Conservation (phyloP, 441 rosid species). For the Breynia disticha region DNA sequence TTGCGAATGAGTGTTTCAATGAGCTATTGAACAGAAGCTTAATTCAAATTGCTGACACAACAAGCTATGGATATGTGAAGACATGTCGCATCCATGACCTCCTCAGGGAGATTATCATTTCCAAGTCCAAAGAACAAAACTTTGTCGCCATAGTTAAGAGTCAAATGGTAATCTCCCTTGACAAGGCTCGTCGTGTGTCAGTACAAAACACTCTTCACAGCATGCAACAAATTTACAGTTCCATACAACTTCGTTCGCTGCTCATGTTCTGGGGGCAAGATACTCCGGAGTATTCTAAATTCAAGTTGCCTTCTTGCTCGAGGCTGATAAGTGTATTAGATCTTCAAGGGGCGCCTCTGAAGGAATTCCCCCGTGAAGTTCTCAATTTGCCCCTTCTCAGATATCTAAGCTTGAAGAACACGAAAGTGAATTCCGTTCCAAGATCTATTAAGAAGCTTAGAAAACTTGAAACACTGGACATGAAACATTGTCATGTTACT, state of each 20-base stretch:
- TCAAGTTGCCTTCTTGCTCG: constrained; percentile 2
- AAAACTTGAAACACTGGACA: constrained; percentile 21
- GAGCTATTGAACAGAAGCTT: constrained; percentile 4
- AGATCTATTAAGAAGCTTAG: constrained; percentile 19
- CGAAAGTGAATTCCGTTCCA: constrained; percentile 16
- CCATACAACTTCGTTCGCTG: constrained; percentile 23
- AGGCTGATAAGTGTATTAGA: constrained; percentile 21
- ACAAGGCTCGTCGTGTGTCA: constrained; percentile 24
- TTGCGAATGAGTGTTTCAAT: constrained; percentile 5
- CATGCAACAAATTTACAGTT: constrained; percentile 5
- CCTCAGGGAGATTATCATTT: constrained; percentile 6
- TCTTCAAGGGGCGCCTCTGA: constrained; percentile 18
- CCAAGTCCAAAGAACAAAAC: constrained; percentile 3
- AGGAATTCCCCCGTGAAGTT: constrained; percentile 12
- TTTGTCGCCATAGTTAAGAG: constrained; percentile 18
- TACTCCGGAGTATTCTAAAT: background rate
- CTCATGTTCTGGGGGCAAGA: constrained; percentile 25
- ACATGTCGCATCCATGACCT: constrained; percentile 5
- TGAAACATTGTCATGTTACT: constrained; percentile 18
- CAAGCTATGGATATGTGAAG: background rate
- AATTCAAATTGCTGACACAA: background rate
- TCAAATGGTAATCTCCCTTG: constrained; percentile 13
- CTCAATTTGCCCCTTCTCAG: constrained; percentile 11
- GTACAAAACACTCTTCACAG: constrained; percentile 17
- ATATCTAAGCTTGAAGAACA: constrained; percentile 17